Percentiles rank a stretch among this genome's conserved stretches.
These are phyloP conservation scores for Thermomucor indicae-seudaticae DNA, from an alignment of 371 early-diverging fungal species.

Conservation along the genomic window DNA sequence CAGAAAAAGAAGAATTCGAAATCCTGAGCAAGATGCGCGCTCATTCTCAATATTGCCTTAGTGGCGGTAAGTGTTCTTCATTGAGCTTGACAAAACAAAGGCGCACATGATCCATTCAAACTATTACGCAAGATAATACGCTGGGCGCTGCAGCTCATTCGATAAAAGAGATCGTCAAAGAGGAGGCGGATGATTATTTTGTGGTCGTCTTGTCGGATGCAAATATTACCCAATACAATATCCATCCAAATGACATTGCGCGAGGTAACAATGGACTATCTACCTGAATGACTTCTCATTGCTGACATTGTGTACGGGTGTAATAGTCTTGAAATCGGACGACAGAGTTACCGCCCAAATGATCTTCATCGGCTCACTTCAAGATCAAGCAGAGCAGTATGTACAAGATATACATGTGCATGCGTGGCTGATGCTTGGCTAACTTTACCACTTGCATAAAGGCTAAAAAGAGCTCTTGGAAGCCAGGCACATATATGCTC, in stretches of 20 bases:
- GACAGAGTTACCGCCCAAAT: conserved; percentile 67
- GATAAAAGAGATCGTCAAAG: conserved; percentile 66
- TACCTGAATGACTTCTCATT: background rate
- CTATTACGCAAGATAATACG: conserved; percentile 57
- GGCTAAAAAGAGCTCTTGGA: conserved; percentile 61
- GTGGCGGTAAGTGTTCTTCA: conserved; percentile 56
- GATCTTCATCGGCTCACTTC: conserved; percentile 68
- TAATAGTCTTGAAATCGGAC: conserved; percentile 59
- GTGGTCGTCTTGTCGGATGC: conserved; percentile 82
- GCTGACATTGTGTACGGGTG: background rate
- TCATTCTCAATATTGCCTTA: conserved; percentile 67
- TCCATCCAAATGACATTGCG: conserved; percentile 68
- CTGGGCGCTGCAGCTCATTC: conserved; percentile 67
- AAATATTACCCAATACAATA: conserved; percentile 81
- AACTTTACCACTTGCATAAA: conserved; percentile 9
- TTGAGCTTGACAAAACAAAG: too few relatives aligned
- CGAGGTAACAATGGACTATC: conserved; percentile 44
- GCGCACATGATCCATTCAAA: background rate
- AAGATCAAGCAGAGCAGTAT: conserved; percentile 65
- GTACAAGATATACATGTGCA: conserved; percentile 7
- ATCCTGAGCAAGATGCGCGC: conserved; percentile 60
- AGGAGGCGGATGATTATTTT: conserved; percentile 79
- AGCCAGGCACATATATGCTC: conserved; percentile 65
- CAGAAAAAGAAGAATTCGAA: conserved; percentile 76
- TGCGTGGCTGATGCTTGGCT: background rate